Conservation (phyloP, 495 filamentous ascomycete genomes). For the Podospora tetraspora region DNA sequence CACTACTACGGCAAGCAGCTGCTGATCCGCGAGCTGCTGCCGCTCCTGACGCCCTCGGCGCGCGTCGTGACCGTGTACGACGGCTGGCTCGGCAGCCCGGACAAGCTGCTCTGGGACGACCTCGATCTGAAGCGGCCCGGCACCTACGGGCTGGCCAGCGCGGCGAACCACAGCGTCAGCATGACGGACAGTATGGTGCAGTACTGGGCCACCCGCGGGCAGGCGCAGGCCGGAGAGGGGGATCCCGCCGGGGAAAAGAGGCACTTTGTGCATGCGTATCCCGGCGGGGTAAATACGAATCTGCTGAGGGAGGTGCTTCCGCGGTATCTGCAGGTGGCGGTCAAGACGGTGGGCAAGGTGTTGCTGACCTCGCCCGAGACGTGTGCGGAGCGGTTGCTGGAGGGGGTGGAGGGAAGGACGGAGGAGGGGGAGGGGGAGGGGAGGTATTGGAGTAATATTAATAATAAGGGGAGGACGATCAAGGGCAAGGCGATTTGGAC, state of each 20-base stretch:
- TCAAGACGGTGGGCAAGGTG: background rate
- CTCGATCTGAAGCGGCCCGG: conserved; percentile 18
- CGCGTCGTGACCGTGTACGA: conserved; percentile 22
- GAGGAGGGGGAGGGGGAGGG: conserved; percentile 6
- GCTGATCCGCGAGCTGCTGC: conserved; percentile 23
- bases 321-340: conserved; percentile 10
- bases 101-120: conserved; percentile 24
- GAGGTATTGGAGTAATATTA: conserved; percentile 22
- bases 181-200: conserved; percentile 25
- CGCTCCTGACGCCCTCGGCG: conserved; percentile 14
- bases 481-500: conserved; percentile 18
- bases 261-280: conserved; percentile 24
- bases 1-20: conserved; percentile 28
- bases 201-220: conserved; percentile 13
- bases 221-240: background rate
- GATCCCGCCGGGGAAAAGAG: background rate
- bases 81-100: conserved; percentile 6
- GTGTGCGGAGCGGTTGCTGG: conserved; percentile 19
- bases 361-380: conserved; percentile 14
- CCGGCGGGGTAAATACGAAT: conserved; percentile 18
- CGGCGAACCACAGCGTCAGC: conserved; percentile 19
- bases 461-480: conserved; percentile 16
- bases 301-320: conserved; percentile 11
- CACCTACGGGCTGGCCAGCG: conserved; percentile 12
- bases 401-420: conserved; percentile 2